Conservation (phyloP, 495 filamentous ascomycete genomes). For the Annulohypoxylon bovei region DNA sequence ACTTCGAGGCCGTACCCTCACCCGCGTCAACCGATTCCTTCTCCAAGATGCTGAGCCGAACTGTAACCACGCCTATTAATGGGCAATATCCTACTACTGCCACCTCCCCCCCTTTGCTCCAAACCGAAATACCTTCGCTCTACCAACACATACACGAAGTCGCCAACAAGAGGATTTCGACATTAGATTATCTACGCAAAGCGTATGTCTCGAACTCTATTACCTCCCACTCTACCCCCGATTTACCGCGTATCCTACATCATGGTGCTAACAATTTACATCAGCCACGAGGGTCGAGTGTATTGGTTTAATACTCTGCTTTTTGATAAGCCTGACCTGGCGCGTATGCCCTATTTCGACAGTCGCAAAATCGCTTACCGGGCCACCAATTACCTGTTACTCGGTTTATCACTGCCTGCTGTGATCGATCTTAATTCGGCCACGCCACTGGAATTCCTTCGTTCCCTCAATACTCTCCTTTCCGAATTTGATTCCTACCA, state of each 20-base stretch:
- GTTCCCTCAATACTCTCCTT: conserved; percentile 85
- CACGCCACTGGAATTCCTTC: conserved; percentile 83
- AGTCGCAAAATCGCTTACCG: conserved; percentile 80
- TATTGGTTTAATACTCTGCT: conserved; percentile 98
- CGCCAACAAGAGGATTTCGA: conserved; percentile 94
- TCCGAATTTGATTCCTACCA: conserved; percentile 94
- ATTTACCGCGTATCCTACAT: background rate
- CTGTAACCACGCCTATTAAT: conserved; percentile 44
- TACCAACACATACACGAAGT: conserved; percentile 91
- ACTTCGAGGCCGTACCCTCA: conserved; percentile 46
- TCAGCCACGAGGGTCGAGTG: conserved; percentile 87
- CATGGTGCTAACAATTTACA: conserved; percentile 32
- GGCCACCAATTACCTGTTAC: conserved; percentile 91
- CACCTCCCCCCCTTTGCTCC: conserved; percentile 45
- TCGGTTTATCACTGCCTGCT: conserved; percentile 88
- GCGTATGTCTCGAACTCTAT: conserved; percentile 66
- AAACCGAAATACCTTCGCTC: conserved; percentile 51
- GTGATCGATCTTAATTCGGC: conserved; percentile 86
- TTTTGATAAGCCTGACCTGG: conserved; percentile 84
- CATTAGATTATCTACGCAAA: conserved; percentile 90
- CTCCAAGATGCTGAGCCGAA: conserved; percentile 57
- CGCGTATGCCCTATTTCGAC: conserved; percentile 86
- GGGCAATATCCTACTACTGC: conserved; percentile 46
- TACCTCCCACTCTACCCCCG: background rate
- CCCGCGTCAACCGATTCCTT: conserved; percentile 52